Evolutionary conservation across 257 asterid genomes (phyloP), one percentile per base, ranked within the genome.

Genomic region (Cruciata laevipes): DNA sequence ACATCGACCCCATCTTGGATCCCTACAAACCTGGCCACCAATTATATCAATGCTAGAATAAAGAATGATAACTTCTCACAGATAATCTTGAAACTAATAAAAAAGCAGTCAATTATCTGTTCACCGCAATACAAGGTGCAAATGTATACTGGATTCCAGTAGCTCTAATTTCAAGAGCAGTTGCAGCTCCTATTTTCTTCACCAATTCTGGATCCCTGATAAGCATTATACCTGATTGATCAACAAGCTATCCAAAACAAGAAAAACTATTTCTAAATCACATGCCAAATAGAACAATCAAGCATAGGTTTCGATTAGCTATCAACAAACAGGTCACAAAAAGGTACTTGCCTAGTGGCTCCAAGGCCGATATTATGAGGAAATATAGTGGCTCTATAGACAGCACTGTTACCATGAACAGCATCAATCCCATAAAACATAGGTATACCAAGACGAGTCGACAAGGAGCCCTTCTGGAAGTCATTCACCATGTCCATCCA

Each of bases 51-150:
- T 23, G 9, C 42, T 49, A 20, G 8, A 12, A 49, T 21, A 32
- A 3, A 5, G 24, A 6, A 31, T 51, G 30, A 24, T 17, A 16
- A 49, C 20, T 49, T 24, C 2, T 17, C 42, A 60, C 2, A 17
- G 65, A 14, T 60, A 16, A 60, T 32, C 25, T 33, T 3, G 16
- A 32, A 32, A 3, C 25, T 8, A 37, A 14, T 30, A 33, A 33
- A 37, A 30, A 35, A 18, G n/a, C 13, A 35, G 2, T 33, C 53
- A 55, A 7, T 38, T 24, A 56, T 56, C 31, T 40, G 18, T 30
- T 60, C 81, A 86, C 94, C 82, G 94, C 94, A 35, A 86, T 74
- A 70, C 94, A 86, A 62, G 94, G 94, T n/a, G 94, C 83, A 51
- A 86, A 86, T 51, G 74, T 78, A 49, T 86, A 86, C 47, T 71